A percentile compares a stretch with the other conserved stretches of the same genome.
phyloP scores from a whole-genome alignment of 2,329 filamentous ascomycete genomes.

The Mycosphaerella sp. region DNA sequence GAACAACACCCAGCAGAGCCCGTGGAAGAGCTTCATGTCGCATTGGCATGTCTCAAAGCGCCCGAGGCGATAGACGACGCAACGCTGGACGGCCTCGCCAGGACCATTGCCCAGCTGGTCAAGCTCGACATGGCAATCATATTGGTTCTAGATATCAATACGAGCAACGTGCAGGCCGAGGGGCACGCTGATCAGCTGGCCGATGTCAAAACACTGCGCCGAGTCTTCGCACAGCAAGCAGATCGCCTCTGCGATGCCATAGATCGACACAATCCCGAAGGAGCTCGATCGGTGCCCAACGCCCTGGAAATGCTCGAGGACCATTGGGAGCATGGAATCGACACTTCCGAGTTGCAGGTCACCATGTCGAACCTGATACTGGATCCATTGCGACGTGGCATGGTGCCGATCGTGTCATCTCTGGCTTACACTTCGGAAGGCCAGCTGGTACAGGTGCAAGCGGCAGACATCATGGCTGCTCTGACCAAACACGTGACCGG shows the following conservation, averaged over 20 bases:
- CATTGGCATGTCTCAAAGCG: conserved; percentile 74
- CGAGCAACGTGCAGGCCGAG: conserved; percentile 19
- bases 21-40: conserved; percentile 59
- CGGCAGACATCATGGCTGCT: conserved; percentile 65
- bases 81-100: conserved; percentile 67
- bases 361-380: conserved; percentile 50
- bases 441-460: conserved; percentile 45
- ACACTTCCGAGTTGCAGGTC: conserved; percentile 34
- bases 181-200: conserved; percentile 3
- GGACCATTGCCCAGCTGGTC: conserved; percentile 76
- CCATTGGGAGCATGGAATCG: conserved; percentile 14
- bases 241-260: conserved; percentile 69
- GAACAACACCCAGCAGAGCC: conserved; percentile 28
- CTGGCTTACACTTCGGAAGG: conserved; percentile 53
- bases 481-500: conserved; percentile 71
- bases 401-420: conserved; percentile 64
- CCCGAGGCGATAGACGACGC: conserved; percentile 64
- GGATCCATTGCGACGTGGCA: conserved; percentile 58
- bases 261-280: conserved; percentile 60
- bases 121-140: conserved; percentile 75
- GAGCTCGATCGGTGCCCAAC: conserved; percentile 62
- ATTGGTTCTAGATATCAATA: conserved; percentile 69
- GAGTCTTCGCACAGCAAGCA: conserved; percentile 51
- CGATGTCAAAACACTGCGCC: conserved; percentile 18
- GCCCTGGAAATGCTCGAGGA: conserved; percentile 36